Evolutionary conservation across 345 rosid genomes (phyloP), one percentile per base, ranked within the genome.

Genomic region (Lumnitzera racemosa): DNA sequence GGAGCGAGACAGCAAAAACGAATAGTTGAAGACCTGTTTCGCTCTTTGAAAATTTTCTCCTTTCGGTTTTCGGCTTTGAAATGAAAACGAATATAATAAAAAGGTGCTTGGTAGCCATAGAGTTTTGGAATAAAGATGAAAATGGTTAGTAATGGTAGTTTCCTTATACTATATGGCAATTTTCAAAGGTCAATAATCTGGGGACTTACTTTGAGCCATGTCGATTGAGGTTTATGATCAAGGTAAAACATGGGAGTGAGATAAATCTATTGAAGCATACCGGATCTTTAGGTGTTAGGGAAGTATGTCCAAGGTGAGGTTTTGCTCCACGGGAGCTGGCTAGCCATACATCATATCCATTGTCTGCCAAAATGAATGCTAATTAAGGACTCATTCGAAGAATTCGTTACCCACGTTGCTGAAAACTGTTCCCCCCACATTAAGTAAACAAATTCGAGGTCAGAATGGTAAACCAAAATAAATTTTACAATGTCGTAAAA

Each of bases 291-390:
- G 83, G 74, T 55, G 25, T 47, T 17, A 75, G 61, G 12, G 77
- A 72, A 9, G 72, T 67, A 57, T 78, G 83, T 8, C 66, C 64
- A 15, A 53, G 67, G 65, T 79, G 74, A 16, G 54, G 64, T 16
- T 24, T 47, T 15, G 77, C 72, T 16, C 83, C 83, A 13, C 83
- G 79, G 27, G 67, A 60, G 62, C 72, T 78, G 43, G 73, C 63
- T 5, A 78, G 71, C 83, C 83, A 78, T 8, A 74, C 83, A 56
- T 78, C 79, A 13, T 59, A 72, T 12, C 83, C 83, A 1, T 61
- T 52, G 53, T 78, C 83, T 2, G 72, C 77, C 61, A 75, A 65
- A 51, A 78, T 58, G 59, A 74, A 70, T 5, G 80, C 75, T 20
- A 78, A 20, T 20, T 20, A 20, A 24, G 8, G 79, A 74, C 61